Evolutionary conservation across 768 basidiomycete species (phyloP), one percentile per base, ranked within the genome.

Genomic region (Termitomyces heimii): DNA sequence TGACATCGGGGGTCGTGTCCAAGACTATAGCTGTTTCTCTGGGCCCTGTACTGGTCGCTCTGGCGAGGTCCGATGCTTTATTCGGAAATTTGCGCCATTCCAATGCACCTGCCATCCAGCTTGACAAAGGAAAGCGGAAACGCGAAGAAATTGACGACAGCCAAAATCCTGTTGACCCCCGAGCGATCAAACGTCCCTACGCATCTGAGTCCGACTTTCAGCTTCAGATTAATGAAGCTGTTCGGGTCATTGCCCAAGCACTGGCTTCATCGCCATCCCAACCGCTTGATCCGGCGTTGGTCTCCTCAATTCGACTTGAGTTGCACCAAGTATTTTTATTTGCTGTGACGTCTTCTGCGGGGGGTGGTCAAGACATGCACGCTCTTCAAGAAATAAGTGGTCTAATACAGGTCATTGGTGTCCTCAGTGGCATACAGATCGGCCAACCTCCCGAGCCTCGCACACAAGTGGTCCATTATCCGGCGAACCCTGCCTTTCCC

Each of bases 271-370:
- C 79, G 28, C 66, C 77, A 26, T 62, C 73, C 20, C 76, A 75
- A 40, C 68, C 77, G 2, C 74, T 86, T 48, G 81, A 84, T 62
- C 76, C 86, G 13, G 65, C 76, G 29, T 68, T 88, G 56, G 80
- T 92, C 49, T 73, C 85, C n/a, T 84, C 88, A 48, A 83, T 92
- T 28, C 87, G 88, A 56, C 70, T 82, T 13, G 83, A 82, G 35
- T 78, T 92, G 14, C 88, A 92, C 60, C 88, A 90, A 60, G 74
- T 90, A 10, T 91, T 90, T 66, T 75, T 90, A 29, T 92, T 92
- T 66, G 82, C 86, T 1, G 83, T 89, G 57, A 91, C 87, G 12
- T 88, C 85, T 35, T 83, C 84, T 13, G 70, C 81, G 6, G 70
- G 73, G 28, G 77, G 77, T 28, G 84, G 81, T 31, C 72, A 70